Evolutionary conservation across 257 asterid genomes (phyloP).

Genomic region (Orobanche coerulescens): DNA sequence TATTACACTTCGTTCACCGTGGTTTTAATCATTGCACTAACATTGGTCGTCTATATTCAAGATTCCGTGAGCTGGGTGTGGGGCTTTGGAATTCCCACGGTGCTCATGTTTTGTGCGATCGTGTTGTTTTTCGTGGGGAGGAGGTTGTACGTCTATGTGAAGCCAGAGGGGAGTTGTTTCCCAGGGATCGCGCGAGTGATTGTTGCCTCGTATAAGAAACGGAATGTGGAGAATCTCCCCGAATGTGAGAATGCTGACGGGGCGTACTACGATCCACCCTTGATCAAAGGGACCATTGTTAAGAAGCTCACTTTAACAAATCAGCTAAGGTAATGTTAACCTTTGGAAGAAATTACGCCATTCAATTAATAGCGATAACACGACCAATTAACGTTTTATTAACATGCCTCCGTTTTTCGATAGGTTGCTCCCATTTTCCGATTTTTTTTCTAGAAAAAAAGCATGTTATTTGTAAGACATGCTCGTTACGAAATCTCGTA

Average conservation of each 20-base stretch:
- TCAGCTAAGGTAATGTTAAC: slow-evolving; percentile 35
- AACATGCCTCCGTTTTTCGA: no score
- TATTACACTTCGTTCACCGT: slow-evolving; percentile 67
- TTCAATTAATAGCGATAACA: background rate
- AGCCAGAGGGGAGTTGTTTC: slow-evolving; percentile 73
- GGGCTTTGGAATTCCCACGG: slow-evolving; percentile 59
- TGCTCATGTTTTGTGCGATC: slow-evolving; percentile 49
- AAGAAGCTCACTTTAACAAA: slow-evolving; percentile 43
- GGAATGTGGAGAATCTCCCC: slow-evolving; percentile 35
- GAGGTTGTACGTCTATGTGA: slow-evolving; percentile 43
- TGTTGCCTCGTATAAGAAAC: slow-evolving; percentile 47
- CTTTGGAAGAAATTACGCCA: background rate
- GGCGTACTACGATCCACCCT: slow-evolving; percentile 45
- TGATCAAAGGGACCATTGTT: slow-evolving; percentile 18
- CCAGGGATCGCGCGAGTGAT: slow-evolving; percentile 43
- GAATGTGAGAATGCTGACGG: background rate
- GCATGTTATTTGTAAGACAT: background rate
- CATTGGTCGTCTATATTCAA: slow-evolving; percentile 74
- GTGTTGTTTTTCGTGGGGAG: slow-evolving; percentile 50
- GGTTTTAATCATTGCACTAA: slow-evolving; percentile 49
- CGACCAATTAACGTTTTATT: no score
- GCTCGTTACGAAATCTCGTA: background rate
- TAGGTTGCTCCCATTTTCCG: no score
- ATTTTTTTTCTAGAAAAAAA: background rate
- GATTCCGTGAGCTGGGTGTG: slow-evolving; percentile 56